Percentiles rank a stretch among this genome's conserved stretches.
Evolutionary conservation across 768 basidiomycete genomes (phyloP).

Genomic region (Kwoniella botswanensis): DNA sequence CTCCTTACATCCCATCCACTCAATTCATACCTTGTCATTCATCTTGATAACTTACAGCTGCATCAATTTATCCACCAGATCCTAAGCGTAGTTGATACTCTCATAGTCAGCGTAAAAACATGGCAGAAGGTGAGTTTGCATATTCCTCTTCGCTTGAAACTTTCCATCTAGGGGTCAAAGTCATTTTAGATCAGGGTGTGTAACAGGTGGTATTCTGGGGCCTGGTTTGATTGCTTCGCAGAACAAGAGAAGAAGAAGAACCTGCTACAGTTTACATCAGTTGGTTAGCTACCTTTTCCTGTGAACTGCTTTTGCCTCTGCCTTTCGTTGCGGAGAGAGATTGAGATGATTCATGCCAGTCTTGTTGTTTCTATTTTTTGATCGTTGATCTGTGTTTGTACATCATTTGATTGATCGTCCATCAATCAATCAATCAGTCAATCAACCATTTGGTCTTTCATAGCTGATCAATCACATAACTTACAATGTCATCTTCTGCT

Average conservation of each 20-base stretch:
- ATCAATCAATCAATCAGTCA: background rate
- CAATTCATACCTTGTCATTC: background rate
- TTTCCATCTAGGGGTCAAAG: background rate
- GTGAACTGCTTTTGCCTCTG: background rate
- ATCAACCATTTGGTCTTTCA: background rate
- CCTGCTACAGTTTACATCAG: background rate
- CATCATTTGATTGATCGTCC: background rate
- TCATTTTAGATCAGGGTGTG: background rate
- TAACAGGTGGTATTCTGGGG: background rate
- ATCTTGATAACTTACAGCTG: background rate
- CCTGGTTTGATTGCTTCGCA: background rate
- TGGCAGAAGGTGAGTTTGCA: background rate
- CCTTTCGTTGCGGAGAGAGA: background rate
- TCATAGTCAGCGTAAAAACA: background rate
- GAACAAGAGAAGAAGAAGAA: too few species aligned
- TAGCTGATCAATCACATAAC: background rate
- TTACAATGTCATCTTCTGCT: conserved; percentile 15
- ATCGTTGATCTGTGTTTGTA: background rate
- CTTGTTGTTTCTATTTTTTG: background rate
- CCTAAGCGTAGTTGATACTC: background rate
- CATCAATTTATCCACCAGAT: background rate
- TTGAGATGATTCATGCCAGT: background rate
- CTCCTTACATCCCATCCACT: too few species aligned
- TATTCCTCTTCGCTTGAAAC: background rate
- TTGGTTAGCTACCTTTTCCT: background rate